Conservation (phyloP, 1,139 yeast genomes). For the Blastobotrys proliferans region DNA sequence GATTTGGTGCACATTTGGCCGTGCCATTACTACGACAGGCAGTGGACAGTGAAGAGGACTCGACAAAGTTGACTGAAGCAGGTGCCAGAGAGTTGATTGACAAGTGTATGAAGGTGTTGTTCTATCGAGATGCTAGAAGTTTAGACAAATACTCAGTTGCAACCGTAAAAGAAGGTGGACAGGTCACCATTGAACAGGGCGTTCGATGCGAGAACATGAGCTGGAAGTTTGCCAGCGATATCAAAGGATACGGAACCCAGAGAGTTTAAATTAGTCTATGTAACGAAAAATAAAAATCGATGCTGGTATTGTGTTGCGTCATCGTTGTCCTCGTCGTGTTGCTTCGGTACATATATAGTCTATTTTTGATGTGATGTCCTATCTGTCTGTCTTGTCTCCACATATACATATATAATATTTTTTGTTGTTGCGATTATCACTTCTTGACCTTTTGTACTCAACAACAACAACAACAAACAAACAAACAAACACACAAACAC, state of each 20-base stretch:
- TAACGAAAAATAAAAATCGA: no score
- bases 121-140: conserved; percentile 95
- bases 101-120: conserved; percentile 90
- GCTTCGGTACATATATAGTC: no score
- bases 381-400: no score
- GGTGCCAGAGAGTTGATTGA: conserved; percentile 71
- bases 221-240: conserved; percentile 89
- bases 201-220: conserved; percentile 68
- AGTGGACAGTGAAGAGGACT: conserved; percentile 76
- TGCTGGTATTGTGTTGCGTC: no score
- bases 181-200: conserved; percentile 62
- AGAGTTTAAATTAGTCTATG: conserved; percentile 27
- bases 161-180: conserved; percentile 56
- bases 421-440: no score
- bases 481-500: no score
- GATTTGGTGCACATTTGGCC: conserved; percentile 94
- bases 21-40: conserved; percentile 83
- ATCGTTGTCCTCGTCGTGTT: no score
- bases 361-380: no score
- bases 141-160: conserved; percentile 81
- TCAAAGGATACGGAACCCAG: conserved; percentile 85
- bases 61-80: conserved; percentile 58
- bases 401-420: no score
- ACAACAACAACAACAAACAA: no score
- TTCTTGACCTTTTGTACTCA: no score